Base-by-base conservation (phyloP, 495 filamentous ascomycete genomes). In the Penicillium verhagenii region DNA sequence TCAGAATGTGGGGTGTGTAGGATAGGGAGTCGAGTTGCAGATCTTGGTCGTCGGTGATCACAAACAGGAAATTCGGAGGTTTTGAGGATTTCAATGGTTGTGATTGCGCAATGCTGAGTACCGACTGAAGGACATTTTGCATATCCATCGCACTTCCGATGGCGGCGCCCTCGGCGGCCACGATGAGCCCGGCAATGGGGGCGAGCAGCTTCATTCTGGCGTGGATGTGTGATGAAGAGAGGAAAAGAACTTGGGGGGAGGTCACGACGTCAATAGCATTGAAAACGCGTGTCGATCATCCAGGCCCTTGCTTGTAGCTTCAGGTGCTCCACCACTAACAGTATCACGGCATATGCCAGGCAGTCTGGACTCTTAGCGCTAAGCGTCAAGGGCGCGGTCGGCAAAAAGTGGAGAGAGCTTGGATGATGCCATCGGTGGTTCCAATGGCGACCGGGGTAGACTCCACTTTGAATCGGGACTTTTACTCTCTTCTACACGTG, bases 1-100 rank as follows among this genome's bases (percentile, higher is more conserved):
- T 73, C 25, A 73, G 60, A 21, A 84, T 72, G 1, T 77, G 68
- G 0, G 83, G 84, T 52, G 81, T 79, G 49, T 86, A 85, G 0
- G 79, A 71, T 8, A 86, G 58, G 0, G 83, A 86, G 49, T 80
- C 70, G 59, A 88, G 68, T 59, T 84, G 77, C 21, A 83, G 60
- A 50, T 88, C 85, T 52, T 88, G 85, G 60, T 88, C 84, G 53
- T 88, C 85, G 0, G 84, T 86, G 21, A 88, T 70, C 42, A 88
- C 73, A 54, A 88, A 86, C 19, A 88, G 70, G 51, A 86, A 78
- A 55, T 87, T 87, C 4, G 83, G 81, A 16, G 57, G 59, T 14
- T 55, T 59, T 26, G 52, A 9, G 11, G 50, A 14, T 31, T 48
- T 13, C 6, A 50, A 24, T 23, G 53, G 39, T 26, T 43, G 19